Evolutionary conservation across 805 yeast species (phyloP).

Genomic region (Metschnikowia corniflorae): DNA sequence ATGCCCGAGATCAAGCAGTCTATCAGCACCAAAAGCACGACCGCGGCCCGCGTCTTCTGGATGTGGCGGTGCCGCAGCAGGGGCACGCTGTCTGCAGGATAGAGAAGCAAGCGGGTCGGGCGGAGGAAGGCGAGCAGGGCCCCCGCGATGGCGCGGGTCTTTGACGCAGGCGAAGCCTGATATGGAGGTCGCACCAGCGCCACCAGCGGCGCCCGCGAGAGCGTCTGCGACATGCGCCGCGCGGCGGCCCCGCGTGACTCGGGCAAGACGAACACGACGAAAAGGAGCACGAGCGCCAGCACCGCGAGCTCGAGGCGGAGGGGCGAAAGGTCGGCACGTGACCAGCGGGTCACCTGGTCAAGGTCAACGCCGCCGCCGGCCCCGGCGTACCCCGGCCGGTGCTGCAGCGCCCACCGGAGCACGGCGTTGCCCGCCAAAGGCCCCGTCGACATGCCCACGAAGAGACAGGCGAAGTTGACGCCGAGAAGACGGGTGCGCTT

Average conservation of each 20-base stretch:
- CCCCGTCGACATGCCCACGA: conserved; percentile 59
- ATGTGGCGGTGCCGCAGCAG: conserved; percentile 17
- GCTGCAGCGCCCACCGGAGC: conserved; percentile 1
- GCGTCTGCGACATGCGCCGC: conserved; percentile 47
- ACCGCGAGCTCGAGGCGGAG: conserved; percentile 31
- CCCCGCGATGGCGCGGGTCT: conserved; percentile 20
- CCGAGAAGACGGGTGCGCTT: conserved; percentile 59
- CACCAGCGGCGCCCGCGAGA: conserved; percentile 1
- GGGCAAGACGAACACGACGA: conserved; percentile 40
- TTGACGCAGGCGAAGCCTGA: neutral
- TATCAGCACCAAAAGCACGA: conserved; percentile 42
- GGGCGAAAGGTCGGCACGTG: conserved; percentile 33
- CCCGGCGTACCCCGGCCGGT: neutral
- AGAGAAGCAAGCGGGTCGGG: conserved; percentile 55
- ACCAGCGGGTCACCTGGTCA: no score
- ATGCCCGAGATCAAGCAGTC: conserved; percentile 40
- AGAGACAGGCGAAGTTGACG: conserved; percentile 54
- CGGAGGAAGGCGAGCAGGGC: conserved; percentile 23
- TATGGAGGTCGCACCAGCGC: neutral
- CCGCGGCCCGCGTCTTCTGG: conserved; percentile 27
- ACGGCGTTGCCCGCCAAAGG: conserved; percentile 49
- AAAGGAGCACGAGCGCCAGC: conserved; percentile 27
- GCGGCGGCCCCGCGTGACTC: conserved; percentile 63
- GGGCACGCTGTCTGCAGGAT: conserved; percentile 40
- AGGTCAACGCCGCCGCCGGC: conserved; percentile 9